Conservation (phyloP, 495 filamentous ascomycete species). For the Hypomontagnella monticulosa region DNA sequence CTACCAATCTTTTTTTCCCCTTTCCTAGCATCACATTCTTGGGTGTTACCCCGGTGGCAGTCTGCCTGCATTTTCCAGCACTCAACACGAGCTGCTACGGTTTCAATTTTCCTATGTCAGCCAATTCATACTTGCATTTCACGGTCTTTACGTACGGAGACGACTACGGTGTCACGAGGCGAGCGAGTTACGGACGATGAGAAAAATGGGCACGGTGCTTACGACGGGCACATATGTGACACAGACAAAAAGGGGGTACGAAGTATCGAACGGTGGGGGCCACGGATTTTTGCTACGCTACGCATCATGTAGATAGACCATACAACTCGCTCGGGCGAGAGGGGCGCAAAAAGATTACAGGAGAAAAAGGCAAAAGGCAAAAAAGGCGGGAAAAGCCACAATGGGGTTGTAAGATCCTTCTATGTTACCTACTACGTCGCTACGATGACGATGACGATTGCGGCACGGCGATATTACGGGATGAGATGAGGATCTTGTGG, state of each 20-base stretch:
- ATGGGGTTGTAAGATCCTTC: conserved; percentile 15
- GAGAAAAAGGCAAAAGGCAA: neutral
- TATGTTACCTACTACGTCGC: conserved; percentile 7
- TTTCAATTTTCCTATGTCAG: conserved; percentile 25
- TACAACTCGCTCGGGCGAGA: conserved; percentile 39
- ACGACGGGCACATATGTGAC: conserved; percentile 17
- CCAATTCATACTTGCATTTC: conserved; percentile 16
- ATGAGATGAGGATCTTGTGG: neutral
- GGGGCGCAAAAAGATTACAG: conserved; percentile 16
- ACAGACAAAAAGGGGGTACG: conserved; percentile 1
- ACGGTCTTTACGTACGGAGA: conserved; percentile 16
- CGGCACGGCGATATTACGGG: neutral
- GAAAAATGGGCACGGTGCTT: conserved; percentile 22
- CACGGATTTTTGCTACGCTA: conserved; percentile 16
- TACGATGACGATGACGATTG: conserved; percentile 28
- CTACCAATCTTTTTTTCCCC: conserved; percentile 3
- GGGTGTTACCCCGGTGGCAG: conserved; percentile 1
- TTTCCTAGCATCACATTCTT: neutral
- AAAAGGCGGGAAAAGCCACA: neutral
- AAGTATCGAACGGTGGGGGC: conserved; percentile 16
- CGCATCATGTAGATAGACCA: conserved; percentile 29
- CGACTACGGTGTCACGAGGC: conserved; percentile 10
- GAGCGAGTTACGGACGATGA: conserved; percentile 17
- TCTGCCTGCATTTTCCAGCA: conserved; percentile 1
- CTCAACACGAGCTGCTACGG: neutral